Evolutionary conservation across 768 basidiomycete species (phyloP), one percentile per base, ranked within the genome.

Genomic region (Termitomyces sp.): DNA sequence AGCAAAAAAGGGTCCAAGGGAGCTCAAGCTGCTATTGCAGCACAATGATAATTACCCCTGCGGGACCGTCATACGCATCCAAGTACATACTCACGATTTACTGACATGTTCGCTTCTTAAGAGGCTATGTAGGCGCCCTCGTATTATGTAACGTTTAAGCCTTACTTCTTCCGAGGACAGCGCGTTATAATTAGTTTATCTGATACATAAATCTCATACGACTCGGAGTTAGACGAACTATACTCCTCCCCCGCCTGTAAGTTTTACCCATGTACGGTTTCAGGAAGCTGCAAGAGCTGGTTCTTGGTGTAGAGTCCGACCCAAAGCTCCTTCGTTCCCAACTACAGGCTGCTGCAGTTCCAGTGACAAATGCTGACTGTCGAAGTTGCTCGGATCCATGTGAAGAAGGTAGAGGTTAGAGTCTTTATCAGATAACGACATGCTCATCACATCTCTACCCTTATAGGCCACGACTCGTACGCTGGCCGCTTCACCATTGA

Each of bases 371-470:
- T 10, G 85, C 80, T 0, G 84, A 85, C 67, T 95, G 93, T 74
- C 80, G 85, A 55, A 79, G 78, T 27, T 95, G 93, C 68, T 78
- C 85, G 18, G 81, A 89, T 67, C 89, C 89, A 43, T 93, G 91
- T 66, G 87, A 90, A 67, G 79, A 85, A 67, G 89, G 89, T 82
- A 55, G 61, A 65, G 54, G 12, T 14, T 33, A 27, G 27, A 9
- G 12, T 4, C 44, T 46, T 64, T 68, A 69, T 67, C 70, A 64
- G 68, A 68, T 70, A 74, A 72, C 62, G 42, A 40, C 66, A 56
- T 65, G 56, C 55, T 48, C 44, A 61, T 59, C 63, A 60, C 27
- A 46, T 60, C 62, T 59, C 24, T 24, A 18, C 16, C n/a, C 3
- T 5, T 16, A 33, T 61, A 89, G 89, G 84, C 56, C 89, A 92